Evolutionary conservation across 257 asterid genomes (phyloP), one percentile per base, ranked within the genome.

Genomic region (Osmanthus fragrans): DNA sequence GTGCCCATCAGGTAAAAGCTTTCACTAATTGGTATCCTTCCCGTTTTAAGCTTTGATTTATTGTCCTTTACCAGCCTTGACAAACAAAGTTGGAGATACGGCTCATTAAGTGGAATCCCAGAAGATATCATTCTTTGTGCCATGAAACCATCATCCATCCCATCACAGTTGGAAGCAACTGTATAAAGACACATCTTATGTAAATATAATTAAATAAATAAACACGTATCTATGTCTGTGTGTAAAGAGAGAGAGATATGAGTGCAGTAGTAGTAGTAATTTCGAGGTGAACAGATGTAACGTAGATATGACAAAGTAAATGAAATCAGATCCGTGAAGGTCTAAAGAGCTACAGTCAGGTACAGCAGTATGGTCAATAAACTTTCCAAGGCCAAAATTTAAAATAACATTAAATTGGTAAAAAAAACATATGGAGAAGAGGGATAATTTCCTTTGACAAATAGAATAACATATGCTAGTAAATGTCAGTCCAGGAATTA

Each of bases 1-100:
- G 97, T 94, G 49, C 98, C 98, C 89, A 94, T 94, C 80, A 94
- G 80, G 84, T 94, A 94, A 84, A 84, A 89, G 88, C 92, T 90
- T 77, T 94, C 95, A 19, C 78, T 77, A 73, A 94, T 82, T 40
- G 97, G 94, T 73, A 94, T 83, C 82, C 70, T 87, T 78, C 97
- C 97, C 71, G 75, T 80, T 79, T 81, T 85, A 2, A 94, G 90
- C 40, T 85, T 80, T 5, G 29, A 68, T 76, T 78, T 89, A 76
- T 88, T 92, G 5, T 25, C 66, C 19, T 37, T 81, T 18, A 81
- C 90, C 76, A 92, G 71, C 27, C 23, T 33, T 40, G 80, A 80
- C 70, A 94, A 70, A 78, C 98, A 91, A 76, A 69, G 70, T 47
- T 85, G 92, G 73, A 94, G 97, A 84, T 84, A 83, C 1, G 98